These are phyloP conservation scores for Trametes sp. DNA, from an alignment of 1,284 basidiomycete genomes.

Conservation along the genomic window DNA sequence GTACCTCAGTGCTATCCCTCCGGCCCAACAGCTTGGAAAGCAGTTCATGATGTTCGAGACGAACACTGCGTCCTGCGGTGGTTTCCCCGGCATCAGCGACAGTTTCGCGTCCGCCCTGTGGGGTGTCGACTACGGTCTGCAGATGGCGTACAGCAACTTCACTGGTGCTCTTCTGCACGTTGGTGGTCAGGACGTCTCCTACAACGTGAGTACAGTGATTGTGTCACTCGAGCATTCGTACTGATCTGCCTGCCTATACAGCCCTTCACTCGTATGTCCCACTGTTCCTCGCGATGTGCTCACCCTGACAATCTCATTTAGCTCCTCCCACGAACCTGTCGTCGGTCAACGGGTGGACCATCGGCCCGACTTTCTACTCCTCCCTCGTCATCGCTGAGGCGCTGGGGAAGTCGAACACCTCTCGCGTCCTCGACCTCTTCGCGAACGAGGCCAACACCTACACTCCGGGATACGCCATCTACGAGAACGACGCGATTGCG, in stretches of 20 bases:
- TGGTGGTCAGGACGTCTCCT: slow-evolving; percentile 70
- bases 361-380: slow-evolving; percentile 75
- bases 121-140: slow-evolving; percentile 70
- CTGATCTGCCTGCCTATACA: slow-evolving; percentile 13
- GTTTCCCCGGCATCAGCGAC: slow-evolving; percentile 61
- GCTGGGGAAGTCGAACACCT: slow-evolving; percentile 65
- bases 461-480: slow-evolving; percentile 78
- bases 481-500: slow-evolving; percentile 63
- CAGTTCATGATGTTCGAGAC: slow-evolving; percentile 64
- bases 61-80: slow-evolving; percentile 65
- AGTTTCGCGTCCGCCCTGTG: slow-evolving; percentile 77
- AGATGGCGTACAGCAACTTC: slow-evolving; percentile 70
- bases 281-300: too few species aligned
- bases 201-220: slow-evolving; percentile 56
- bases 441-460: slow-evolving; percentile 55
- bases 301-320: slow-evolving; percentile 27
- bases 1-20: slow-evolving; percentile 56
- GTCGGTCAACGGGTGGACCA: slow-evolving; percentile 63
- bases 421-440: slow-evolving; percentile 66
- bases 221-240: too few species aligned
- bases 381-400: slow-evolving; percentile 73
- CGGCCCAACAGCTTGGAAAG: slow-evolving; percentile 50
- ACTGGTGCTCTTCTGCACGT: slow-evolving; percentile 64
- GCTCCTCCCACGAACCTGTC: slow-evolving; percentile 70
- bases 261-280: slow-evolving; percentile 57